Evolutionary conservation across 495 filamentous ascomycete genomes (phyloP).

Genomic region (Hypoxylon perforatum): DNA sequence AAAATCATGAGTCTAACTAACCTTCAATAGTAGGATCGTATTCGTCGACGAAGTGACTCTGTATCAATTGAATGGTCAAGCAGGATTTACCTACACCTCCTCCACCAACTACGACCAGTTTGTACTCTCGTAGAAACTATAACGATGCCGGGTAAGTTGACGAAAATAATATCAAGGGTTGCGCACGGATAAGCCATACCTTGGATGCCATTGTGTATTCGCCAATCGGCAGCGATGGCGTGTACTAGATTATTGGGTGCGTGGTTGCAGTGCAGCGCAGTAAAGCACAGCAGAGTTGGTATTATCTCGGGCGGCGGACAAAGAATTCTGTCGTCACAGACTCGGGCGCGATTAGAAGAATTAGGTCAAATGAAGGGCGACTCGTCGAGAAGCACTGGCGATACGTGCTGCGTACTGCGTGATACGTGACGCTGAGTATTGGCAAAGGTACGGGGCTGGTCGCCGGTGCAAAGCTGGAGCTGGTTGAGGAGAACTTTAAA

Average conservation of each 20-base stretch:
- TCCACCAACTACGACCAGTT: conserved; percentile 96
- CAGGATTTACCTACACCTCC: conserved; percentile 99
- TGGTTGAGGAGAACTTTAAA: conserved; percentile 16
- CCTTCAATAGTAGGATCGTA: conserved; percentile 99
- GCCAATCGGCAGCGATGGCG: conserved; percentile 28
- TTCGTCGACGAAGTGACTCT: conserved; percentile 98
- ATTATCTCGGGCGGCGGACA: conserved; percentile 30
- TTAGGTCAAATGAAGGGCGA: background rate
- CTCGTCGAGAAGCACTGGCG: background rate
- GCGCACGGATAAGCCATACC: conserved; percentile 43
- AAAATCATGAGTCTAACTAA: conserved; percentile 54
- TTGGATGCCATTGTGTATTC: conserved; percentile 58
- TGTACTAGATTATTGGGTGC: conserved; percentile 7
- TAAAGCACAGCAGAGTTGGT: conserved; percentile 8
- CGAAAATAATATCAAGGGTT: background rate
- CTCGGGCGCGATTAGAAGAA: conserved; percentile 11
- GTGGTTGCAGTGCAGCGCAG: conserved; percentile 14
- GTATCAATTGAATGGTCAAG: conserved; percentile 98
- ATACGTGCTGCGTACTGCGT: too few species aligned
- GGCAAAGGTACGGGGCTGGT: background rate
- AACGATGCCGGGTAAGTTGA: conserved; percentile 10
- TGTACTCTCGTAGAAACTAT: conserved; percentile 98
- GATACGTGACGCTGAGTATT: too few species aligned
- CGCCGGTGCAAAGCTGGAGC: conserved; percentile 5
- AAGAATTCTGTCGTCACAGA: conserved; percentile 25